Evolutionary conservation across 2,329 filamentous ascomycete genomes (phyloP).

Genomic region (Ceratocystis albifundus): DNA sequence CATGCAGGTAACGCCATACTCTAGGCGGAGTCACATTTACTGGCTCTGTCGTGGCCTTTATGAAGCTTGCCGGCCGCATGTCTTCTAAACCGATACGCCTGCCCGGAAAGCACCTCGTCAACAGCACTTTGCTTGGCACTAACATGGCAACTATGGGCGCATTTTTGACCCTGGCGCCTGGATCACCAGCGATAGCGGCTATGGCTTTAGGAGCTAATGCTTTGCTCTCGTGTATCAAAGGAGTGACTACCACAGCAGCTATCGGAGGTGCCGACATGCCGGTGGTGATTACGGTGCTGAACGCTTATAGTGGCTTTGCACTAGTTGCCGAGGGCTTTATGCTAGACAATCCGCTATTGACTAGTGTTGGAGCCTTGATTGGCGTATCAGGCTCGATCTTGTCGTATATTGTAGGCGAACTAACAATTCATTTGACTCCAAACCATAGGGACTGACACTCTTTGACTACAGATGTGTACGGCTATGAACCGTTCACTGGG

Average conservation of each 20-base stretch:
- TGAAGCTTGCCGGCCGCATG: slow-evolving; percentile 76
- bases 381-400: slow-evolving; percentile 82
- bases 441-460: background rate
- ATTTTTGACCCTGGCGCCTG: slow-evolving; percentile 71
- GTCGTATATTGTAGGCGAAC: slow-evolving; percentile 51
- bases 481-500: slow-evolving; percentile 87
- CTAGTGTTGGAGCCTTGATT: slow-evolving; percentile 74
- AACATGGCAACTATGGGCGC: slow-evolving; percentile 76
- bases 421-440: background rate
- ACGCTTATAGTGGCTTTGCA: slow-evolving; percentile 83
- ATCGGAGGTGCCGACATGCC: slow-evolving; percentile 94
- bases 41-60: slow-evolving; percentile 76
- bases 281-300: slow-evolving; percentile 80
- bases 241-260: slow-evolving; percentile 74
- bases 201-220: slow-evolving; percentile 67
- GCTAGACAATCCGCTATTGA: slow-evolving; percentile 76
- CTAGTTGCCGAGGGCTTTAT: slow-evolving; percentile 85
- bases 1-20: background rate
- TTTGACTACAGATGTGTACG: slow-evolving; percentile 49
- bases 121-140: slow-evolving; percentile 58
- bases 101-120: slow-evolving; percentile 64
- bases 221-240: slow-evolving; percentile 68
- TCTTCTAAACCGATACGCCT: slow-evolving; percentile 63
- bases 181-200: slow-evolving; percentile 66
- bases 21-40: slow-evolving; percentile 72